Percentiles rank a stretch among this genome's conserved stretches.
These are phyloP conservation scores for Tuber magnatum DNA, from an alignment of 495 filamentous ascomycete species.

Conservation along the genomic window DNA sequence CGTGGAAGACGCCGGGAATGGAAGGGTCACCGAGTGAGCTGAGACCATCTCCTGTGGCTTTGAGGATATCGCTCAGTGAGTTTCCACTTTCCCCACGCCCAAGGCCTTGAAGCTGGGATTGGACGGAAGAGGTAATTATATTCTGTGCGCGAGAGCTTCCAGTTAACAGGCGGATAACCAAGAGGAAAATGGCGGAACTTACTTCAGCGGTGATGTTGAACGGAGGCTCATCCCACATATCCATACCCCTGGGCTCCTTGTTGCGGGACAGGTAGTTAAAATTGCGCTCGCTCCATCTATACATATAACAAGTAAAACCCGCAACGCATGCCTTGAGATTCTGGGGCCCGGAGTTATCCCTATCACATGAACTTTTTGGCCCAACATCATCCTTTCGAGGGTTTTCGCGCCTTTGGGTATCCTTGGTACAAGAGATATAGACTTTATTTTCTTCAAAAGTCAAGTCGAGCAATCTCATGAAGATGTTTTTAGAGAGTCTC, in stretches of 20 bases:
- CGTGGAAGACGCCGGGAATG: constrained; percentile 15
- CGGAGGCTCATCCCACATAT: constrained; percentile 30
- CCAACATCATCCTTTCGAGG: constrained; percentile 9
- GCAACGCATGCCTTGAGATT: constrained; percentile 37
- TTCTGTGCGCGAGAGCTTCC: constrained; percentile 14
- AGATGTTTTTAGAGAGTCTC: constrained; percentile 21
- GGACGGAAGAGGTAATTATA: constrained; percentile 27
- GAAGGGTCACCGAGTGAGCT: constrained; percentile 11
- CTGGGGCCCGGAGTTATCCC: constrained; percentile 33
- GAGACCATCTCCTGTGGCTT: not conserved
- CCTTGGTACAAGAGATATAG: constrained; percentile 38
- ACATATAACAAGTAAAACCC: constrained; percentile 32
- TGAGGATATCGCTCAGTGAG: not conserved
- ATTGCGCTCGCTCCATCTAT: constrained; percentile 32
- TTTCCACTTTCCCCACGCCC: not conserved
- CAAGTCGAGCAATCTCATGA: constrained; percentile 26
- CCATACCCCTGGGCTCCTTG: constrained; percentile 13
- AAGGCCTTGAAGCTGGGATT: not conserved
- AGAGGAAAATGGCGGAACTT: not conserved
- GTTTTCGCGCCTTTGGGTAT: constrained; percentile 12
- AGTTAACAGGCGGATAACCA: not conserved
- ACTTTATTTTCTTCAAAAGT: constrained; percentile 19
- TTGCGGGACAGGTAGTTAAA: constrained; percentile 23
- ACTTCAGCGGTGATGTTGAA: constrained; percentile 20
- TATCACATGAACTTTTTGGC: constrained; percentile 4